A percentile compares a stretch with the other conserved stretches of the same genome.
These are phyloP conservation scores for Epichloe aotearoae DNA, from an alignment of 2,329 filamentous ascomycete genomes.

Conservation along the genomic window DNA sequence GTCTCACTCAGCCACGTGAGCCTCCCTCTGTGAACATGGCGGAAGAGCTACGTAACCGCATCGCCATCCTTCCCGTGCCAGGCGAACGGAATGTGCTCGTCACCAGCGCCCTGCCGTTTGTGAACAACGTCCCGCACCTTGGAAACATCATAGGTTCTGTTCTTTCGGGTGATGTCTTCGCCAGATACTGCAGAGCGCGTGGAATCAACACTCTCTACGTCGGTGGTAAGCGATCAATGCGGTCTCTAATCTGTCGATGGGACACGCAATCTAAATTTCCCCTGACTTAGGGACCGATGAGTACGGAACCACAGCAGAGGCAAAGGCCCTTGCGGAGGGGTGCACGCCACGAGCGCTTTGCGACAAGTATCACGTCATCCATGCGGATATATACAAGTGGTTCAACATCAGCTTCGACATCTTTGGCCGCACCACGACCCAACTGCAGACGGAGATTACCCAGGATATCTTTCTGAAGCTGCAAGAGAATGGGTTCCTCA, in stretches of 20 bases:
- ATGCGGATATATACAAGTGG: slow-evolving; percentile 77
- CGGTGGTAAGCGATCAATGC: slow-evolving; percentile 37
- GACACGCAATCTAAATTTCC: not conserved
- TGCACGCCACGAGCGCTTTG: slow-evolving; percentile 65
- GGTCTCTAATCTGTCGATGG: too few species aligned
- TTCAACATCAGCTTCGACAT: slow-evolving; percentile 82
- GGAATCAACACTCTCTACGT: slow-evolving; percentile 63
- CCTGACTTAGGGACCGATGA: slow-evolving; percentile 39
- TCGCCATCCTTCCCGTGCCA: not conserved
- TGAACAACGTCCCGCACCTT: slow-evolving; percentile 5
- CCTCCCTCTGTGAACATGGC: too few species aligned
- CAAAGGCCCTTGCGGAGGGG: slow-evolving; percentile 70
- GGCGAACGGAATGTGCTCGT: slow-evolving; percentile 4
- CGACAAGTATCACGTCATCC: slow-evolving; percentile 72
- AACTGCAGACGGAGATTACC: slow-evolving; percentile 71
- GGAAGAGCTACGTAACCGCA: too few species aligned
- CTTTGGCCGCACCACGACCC: slow-evolving; percentile 75
- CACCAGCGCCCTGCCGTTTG: slow-evolving; percentile 6
- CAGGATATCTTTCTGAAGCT: slow-evolving; percentile 73
- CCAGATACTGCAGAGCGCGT: slow-evolving; percentile 46
- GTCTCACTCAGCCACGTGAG: too few species aligned
- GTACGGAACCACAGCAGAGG: slow-evolving; percentile 81
- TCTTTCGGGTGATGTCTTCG: slow-evolving; percentile 4
- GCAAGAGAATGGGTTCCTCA: slow-evolving; percentile 65
- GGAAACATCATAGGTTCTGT: slow-evolving; percentile 6